Conservation (phyloP, 345 rosid genomes). For the Populus euphratica region DNA sequence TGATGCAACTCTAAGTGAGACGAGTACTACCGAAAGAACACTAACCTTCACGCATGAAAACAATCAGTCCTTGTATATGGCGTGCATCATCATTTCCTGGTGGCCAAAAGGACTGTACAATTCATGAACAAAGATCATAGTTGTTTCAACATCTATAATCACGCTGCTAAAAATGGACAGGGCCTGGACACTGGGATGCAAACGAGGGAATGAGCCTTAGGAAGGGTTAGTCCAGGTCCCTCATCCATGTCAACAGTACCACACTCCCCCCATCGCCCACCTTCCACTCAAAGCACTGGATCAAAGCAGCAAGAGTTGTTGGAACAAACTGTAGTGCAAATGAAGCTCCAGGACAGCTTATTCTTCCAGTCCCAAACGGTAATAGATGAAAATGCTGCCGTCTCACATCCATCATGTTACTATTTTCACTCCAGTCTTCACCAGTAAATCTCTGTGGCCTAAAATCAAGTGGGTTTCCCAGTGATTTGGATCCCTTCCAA, state of each 20-base stretch:
- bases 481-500: slow-evolving; percentile 23
- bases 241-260: slow-evolving; percentile 31
- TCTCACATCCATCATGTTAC: slow-evolving; percentile 23
- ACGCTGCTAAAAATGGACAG: slow-evolving; percentile 14
- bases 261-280: slow-evolving; percentile 3
- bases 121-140: not conserved
- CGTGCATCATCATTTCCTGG: too few species aligned
- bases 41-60: not conserved
- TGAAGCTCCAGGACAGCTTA: slow-evolving; percentile 47
- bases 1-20: not conserved
- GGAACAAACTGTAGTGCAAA: slow-evolving; percentile 34
- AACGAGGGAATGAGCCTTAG: slow-evolving; percentile 31
- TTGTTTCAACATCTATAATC: not conserved
- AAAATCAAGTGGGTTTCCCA: slow-evolving; percentile 25
- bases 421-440: slow-evolving; percentile 19
- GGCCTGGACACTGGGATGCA: slow-evolving; percentile 31
- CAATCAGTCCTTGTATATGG: not conserved
- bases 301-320: slow-evolving; percentile 30
- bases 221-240: slow-evolving; percentile 35
- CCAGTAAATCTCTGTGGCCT: slow-evolving; percentile 19
- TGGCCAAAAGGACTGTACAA: not conserved
- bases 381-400: slow-evolving; percentile 29
- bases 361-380: slow-evolving; percentile 43
- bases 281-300: slow-evolving; percentile 43
- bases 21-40: not conserved